Base-by-base conservation (phyloP, 768 basidiomycete species). In the Podaxis sp. region DNA sequence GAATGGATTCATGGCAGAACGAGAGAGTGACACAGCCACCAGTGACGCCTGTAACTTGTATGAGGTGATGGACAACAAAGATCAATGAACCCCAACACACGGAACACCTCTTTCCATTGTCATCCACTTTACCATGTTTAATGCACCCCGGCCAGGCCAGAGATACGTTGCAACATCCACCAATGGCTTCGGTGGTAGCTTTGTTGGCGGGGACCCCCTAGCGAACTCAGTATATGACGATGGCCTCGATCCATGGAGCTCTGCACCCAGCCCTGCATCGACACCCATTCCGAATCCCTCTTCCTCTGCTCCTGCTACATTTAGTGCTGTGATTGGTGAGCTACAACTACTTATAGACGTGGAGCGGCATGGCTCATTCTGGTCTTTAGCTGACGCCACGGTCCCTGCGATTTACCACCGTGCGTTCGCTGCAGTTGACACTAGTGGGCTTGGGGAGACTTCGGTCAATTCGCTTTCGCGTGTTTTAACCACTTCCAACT, bases 391-490 rank as follows among this genome's bases (percentile, higher is more conserved):
- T 62, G 88, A 91, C 73, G 92, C 91, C 48, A 88, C 87, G 24
- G 87, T 94, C 12, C 95, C 95, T 26, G 74, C 85, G 17, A 81
- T 89, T 54, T 97, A 97, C 75, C 82, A 85, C 64, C 80, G 80
- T 51, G 85, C 94, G 11, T 92, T 91, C 69, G 80, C 84, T 37
- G 79, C 87, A 6, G 87, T 93, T 30, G 92, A 95, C 74, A 81
- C 85, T n/a, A 79, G 69, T 33, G 84, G 84, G 64, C 77, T 84
- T 12, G 93, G 92, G 51, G 91, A 94, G 69, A 85, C 87, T 2
- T 95, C 94, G 17, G 86, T 97, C 40, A 91, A 88, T 67, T 83
- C 92, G 0, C 78, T 96, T 44, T 92, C 93, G 52, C 84, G 95
- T 46, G 85, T 95, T 36, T 77, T 97, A 30, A 78, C 83, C 33